These are phyloP conservation scores for Microstegium vimineum DNA, from an alignment of 176 grass and related monocot species.

Conservation along the genomic window DNA sequence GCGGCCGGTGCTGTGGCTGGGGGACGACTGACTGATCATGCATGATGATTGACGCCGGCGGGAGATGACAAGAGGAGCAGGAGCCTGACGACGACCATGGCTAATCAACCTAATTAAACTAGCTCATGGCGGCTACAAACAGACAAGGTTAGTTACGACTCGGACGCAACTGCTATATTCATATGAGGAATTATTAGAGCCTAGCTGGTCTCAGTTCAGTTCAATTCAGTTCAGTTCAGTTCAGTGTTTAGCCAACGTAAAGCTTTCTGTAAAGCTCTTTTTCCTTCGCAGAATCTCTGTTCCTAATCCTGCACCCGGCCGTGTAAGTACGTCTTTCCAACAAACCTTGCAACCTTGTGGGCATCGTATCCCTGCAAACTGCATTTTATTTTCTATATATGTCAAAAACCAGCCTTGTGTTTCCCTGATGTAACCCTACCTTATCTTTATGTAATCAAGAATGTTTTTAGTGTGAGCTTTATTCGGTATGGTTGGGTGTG, in stretches of 20 bases:
- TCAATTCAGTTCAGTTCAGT: neutral
- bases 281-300: neutral
- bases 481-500: too few species aligned
- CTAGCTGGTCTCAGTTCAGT: too few species aligned
- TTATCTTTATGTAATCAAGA: neutral
- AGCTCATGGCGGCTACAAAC: neutral
- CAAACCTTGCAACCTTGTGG: neutral
- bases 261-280: neutral
- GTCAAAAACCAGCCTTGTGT: neutral
- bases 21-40: neutral
- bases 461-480: too few species aligned
- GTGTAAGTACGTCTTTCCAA: neutral
- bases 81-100: neutral
- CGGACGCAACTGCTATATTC: too few species aligned
- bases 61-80: neutral
- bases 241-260: neutral
- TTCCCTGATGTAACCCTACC: neutral
- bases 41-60: neutral
- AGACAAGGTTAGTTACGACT: neutral
- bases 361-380: neutral
- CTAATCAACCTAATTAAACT: slow-evolving; percentile 10
- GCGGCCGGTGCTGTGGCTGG: neutral
- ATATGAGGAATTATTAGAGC: too few species aligned
- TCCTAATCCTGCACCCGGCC: neutral
- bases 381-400: neutral